A percentile compares a stretch with the other conserved stretches of the same genome.
phyloP scores from a whole-genome alignment of 2,329 filamentous ascomycete genomes.

The Emmonsiellopsis sp. region DNA sequence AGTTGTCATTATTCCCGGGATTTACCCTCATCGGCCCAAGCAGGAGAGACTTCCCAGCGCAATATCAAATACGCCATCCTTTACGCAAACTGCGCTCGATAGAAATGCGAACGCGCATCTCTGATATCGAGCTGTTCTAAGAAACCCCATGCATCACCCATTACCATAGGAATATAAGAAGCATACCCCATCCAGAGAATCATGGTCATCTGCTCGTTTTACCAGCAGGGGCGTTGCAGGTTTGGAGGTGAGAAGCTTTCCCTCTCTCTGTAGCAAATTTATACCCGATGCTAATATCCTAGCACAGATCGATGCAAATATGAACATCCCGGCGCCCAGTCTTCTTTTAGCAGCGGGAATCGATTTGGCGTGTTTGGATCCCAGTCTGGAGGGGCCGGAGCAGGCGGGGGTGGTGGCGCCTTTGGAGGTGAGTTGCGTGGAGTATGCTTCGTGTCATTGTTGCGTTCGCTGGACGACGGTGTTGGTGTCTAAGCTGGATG shows the following conservation, averaged over 20 bases:
- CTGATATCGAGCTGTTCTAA: too few species aligned
- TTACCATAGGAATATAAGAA: not conserved
- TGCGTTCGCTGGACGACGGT: not conserved
- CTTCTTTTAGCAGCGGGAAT: conserved; percentile 39
- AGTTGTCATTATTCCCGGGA: too few species aligned
- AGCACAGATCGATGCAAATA: conserved; percentile 47
- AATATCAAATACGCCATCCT: too few species aligned
- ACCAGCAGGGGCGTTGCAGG: conserved; percentile 55
- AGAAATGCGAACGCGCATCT: too few species aligned
- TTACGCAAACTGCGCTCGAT: too few species aligned
- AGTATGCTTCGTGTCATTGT: too few species aligned
- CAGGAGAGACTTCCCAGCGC: too few species aligned
- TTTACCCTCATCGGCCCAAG: too few species aligned
- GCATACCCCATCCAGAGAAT: conserved; percentile 2
- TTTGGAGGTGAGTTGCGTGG: conserved; percentile 30
- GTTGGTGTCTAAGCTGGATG: not conserved
- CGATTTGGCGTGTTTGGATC: conserved; percentile 47
- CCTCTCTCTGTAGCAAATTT: conserved; percentile 1
- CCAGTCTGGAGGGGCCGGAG: conserved; percentile 20
- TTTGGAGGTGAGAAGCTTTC: conserved; percentile 47
- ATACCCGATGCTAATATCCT: conserved; percentile 1
- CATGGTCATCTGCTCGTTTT: conserved; percentile 54
- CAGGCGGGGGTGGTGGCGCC: conserved; percentile 20
- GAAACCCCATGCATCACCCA: too few species aligned
- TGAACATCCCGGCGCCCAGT: conserved; percentile 46